These are phyloP conservation scores for Amesomyces nigricolor DNA, from an alignment of 2,329 filamentous ascomycete species.

Conservation along the genomic window DNA sequence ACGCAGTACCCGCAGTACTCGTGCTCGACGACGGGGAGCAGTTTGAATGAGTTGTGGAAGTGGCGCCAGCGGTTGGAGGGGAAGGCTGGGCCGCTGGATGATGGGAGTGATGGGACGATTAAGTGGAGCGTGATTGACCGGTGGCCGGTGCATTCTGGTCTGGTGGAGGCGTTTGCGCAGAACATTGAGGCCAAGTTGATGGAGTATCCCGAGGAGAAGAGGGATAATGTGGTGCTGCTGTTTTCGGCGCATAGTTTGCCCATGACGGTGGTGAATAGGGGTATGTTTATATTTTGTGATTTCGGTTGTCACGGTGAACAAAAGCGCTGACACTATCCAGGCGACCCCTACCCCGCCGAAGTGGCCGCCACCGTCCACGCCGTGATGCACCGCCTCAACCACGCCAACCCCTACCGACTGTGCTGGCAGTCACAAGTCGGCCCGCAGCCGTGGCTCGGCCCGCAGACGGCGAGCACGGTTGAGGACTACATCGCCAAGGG, in stretches of 20 bases:
- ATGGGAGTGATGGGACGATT: conserved; percentile 62
- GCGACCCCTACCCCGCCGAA: conserved; percentile 91
- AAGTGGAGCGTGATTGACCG: conserved; percentile 97
- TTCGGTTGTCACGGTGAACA: background rate
- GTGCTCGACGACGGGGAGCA: conserved; percentile 94
- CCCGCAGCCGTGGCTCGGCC: conserved; percentile 89
- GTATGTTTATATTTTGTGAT: conserved; percentile 36
- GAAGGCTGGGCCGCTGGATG: conserved; percentile 51
- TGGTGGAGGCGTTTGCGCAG: conserved; percentile 86
- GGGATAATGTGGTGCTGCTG: conserved; percentile 75
- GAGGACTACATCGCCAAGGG: conserved; percentile 85
- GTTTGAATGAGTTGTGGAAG: conserved; percentile 95
- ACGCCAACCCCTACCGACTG: conserved; percentile 85
- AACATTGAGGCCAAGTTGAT: conserved; percentile 83
- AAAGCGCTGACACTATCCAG: conserved; percentile 39
- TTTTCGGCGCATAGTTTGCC: conserved; percentile 95
- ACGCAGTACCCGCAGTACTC: conserved; percentile 99
- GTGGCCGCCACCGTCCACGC: conserved; percentile 94
- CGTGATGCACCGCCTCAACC: conserved; percentile 86
- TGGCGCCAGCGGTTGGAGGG: conserved; percentile 87
- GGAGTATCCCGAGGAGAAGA: conserved; percentile 75
- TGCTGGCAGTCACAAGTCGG: conserved; percentile 99
- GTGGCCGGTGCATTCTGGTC: conserved; percentile 86
- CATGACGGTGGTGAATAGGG: conserved; percentile 94
- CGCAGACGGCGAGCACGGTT: conserved; percentile 85